phyloP scores from a whole-genome alignment of 768 basidiomycete genomes.

The Lanmaoa rubissima region DNA sequence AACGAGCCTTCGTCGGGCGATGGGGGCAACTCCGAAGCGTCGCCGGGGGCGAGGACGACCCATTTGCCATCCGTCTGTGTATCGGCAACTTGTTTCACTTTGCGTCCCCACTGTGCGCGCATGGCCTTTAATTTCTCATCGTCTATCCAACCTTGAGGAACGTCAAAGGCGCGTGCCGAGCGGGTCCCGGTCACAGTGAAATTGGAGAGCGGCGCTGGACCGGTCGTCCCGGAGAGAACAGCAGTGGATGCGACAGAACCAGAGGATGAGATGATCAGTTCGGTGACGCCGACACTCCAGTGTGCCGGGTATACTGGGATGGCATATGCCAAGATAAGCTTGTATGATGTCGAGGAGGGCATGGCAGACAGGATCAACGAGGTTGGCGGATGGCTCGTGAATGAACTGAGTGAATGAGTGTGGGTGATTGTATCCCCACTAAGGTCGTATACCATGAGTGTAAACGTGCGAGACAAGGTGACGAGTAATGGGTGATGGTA shows the following conservation, averaged over 20 bases:
- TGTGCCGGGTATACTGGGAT: constrained; percentile 78
- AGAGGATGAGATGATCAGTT: constrained; percentile 58
- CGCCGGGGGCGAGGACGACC: constrained; percentile 70
- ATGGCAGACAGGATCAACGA: constrained; percentile 72
- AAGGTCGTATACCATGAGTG: constrained; percentile 71
- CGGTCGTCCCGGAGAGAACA: constrained; percentile 1
- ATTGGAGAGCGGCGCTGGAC: constrained; percentile 23
- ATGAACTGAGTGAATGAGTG: constrained; percentile 69
- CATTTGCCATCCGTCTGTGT: constrained; percentile 85
- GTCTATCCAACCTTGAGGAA: constrained; percentile 72
- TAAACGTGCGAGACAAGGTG: constrained; percentile 65
- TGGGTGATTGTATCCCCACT: constrained; percentile 49
- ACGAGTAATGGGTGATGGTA: constrained; percentile 80
- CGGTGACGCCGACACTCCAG: constrained; percentile 77
- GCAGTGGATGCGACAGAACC: constrained; percentile 12
- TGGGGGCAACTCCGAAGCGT: constrained; percentile 24
- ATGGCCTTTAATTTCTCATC: constrained; percentile 57
- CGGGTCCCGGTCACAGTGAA: constrained; percentile 58
- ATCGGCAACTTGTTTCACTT: constrained; percentile 65
- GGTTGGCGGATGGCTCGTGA: constrained; percentile 75
- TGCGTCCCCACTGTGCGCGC: constrained; percentile 78
- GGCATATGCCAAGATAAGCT: constrained; percentile 71
- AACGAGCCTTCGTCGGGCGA: constrained; percentile 15
- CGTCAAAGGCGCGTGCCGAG: constrained; percentile 65
- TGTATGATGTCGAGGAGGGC: constrained; percentile 58